Base-by-base conservation (phyloP, 805 yeast genomes). In the Saccharomycopsis lassenensis region DNA sequence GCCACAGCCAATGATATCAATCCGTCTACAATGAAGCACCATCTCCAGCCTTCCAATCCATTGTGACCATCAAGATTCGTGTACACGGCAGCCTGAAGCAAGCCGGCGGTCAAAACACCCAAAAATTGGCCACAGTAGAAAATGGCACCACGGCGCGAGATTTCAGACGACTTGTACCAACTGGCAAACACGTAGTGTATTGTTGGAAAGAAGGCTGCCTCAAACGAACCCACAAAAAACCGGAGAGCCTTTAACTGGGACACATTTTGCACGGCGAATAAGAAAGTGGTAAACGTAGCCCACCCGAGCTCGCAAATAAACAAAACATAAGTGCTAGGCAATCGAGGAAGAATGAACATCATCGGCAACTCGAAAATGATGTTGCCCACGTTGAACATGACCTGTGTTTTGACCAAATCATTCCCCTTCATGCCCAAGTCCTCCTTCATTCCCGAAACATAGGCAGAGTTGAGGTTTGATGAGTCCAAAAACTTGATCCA, bases 11-110 rank as follows among this genome's bases (percentile, higher is more conserved):
- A 48, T 4, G 79, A 71, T 33, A 79, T 65, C 28, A 70, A 49
- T 8, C 77, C 77, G 50, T 77, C 83, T 41, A 78, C 62, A 33
- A 79, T 71, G 48, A 74, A 78, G 50, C 75, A 71, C 85, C 84
- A 78, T 59, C 76, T 64, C 84, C 84, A 78, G 8, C 82, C 74
- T 5, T 63, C 62, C 11, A 71, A 57, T 0, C 83, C 83, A 29
- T 54, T 49, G 7, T 51, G 57, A 19, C 77, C 81, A 34, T 62
- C 54, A 44, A 77, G 50, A 27, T 55, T 46, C 18, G 62, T 48
- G 39, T 58, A 65, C 19, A 76, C 63, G 8, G 76, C 68, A 12
- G 77, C 71, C 45, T 76, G 77, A 28, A 78, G 58, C 41, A 74
- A 67, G 28, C 82, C 79, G 1, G 79, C 65, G 7, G 81, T 73